Evolutionary conservation across 306 rosid species (phyloP).

Genomic region (Mimosa pudica): DNA sequence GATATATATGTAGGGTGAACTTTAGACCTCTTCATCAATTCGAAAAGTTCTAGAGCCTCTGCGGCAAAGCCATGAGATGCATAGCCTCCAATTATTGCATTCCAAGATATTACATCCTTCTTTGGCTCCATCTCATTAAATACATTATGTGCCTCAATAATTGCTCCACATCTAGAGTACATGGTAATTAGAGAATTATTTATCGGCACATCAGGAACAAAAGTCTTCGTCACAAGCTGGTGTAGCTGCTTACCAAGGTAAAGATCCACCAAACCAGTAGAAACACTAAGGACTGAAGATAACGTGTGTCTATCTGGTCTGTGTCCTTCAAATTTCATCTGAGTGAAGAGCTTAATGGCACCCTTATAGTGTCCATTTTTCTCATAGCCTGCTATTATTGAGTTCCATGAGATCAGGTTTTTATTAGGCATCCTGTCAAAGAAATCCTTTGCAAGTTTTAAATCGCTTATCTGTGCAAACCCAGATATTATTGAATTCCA

Average conservation of each 20-base stretch:
- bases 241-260: conserved; percentile 56
- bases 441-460: conserved; percentile 39
- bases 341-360: conserved; percentile 48
- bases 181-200: conserved; percentile 55
- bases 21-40: conserved; percentile 47
- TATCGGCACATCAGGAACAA: conserved; percentile 49
- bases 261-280: conserved; percentile 54
- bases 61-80: conserved; percentile 53
- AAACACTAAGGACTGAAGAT: conserved; percentile 47
- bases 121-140: conserved; percentile 48
- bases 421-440: conserved; percentile 48
- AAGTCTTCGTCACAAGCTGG: conserved; percentile 48
- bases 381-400: conserved; percentile 51
- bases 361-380: conserved; percentile 48
- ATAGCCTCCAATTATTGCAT: conserved; percentile 59
- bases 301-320: conserved; percentile 54
- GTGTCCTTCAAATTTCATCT: conserved; percentile 50
- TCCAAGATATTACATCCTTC: conserved; percentile 56
- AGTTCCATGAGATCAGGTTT: conserved; percentile 52
- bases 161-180: conserved; percentile 59
- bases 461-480: conserved; percentile 44
- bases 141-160: conserved; percentile 46
- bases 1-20: conserved; percentile 54
- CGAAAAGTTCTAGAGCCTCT: conserved; percentile 50
- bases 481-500: conserved; percentile 55